A percentile compares a stretch with the other conserved stretches of the same genome.
Conservation (phyloP, 1,284 basidiomycete species). For the Cutaneotrichosporon arboriforme region DNA sequence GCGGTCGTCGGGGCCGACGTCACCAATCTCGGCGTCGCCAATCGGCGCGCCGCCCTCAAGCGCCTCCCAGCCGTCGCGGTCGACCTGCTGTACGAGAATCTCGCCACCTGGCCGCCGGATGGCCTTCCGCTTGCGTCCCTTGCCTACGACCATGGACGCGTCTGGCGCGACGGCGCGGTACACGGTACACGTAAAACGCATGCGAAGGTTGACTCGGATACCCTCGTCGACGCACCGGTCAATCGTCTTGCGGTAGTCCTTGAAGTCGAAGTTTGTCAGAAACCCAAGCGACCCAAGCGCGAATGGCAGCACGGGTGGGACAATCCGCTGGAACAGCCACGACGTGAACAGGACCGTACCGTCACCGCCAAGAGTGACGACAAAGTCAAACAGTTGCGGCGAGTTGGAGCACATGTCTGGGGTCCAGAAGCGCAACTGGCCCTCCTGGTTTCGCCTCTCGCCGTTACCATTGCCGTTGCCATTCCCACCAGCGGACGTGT, state of each 20-base stretch:
- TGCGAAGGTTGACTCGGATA: constrained; percentile 93
- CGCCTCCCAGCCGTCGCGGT: constrained; percentile 87
- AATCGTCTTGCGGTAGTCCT: constrained; percentile 78
- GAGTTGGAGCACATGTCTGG: constrained; percentile 88
- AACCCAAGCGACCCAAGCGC: constrained; percentile 98
- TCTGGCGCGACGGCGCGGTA: constrained; percentile 79
- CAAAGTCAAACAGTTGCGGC: constrained; percentile 95
- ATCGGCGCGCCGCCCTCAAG: constrained; percentile 60
- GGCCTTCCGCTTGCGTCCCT: constrained; percentile 60
- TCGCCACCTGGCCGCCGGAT: constrained; percentile 87
- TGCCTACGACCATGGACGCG: constrained; percentile 46
- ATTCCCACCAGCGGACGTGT: not conserved
- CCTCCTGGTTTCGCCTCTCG: constrained; percentile 55
- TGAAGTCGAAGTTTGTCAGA: constrained; percentile 96
- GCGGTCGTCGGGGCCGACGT: constrained; percentile 62
- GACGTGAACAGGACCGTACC: constrained; percentile 98
- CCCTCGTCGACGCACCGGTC: constrained; percentile 86
- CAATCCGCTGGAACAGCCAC: constrained; percentile 97
- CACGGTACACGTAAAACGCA: constrained; percentile 98
- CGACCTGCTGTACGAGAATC: constrained; percentile 86
- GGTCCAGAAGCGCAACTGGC: constrained; percentile 96
- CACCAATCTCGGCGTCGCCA: not conserved
- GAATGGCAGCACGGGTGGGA: constrained; percentile 94
- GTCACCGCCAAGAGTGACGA: constrained; percentile 96
- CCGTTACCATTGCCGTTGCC: not conserved